Evolutionary conservation across 2,329 filamentous ascomycete genomes (phyloP).

Genomic region (Neopestalotiopsis sp.): DNA sequence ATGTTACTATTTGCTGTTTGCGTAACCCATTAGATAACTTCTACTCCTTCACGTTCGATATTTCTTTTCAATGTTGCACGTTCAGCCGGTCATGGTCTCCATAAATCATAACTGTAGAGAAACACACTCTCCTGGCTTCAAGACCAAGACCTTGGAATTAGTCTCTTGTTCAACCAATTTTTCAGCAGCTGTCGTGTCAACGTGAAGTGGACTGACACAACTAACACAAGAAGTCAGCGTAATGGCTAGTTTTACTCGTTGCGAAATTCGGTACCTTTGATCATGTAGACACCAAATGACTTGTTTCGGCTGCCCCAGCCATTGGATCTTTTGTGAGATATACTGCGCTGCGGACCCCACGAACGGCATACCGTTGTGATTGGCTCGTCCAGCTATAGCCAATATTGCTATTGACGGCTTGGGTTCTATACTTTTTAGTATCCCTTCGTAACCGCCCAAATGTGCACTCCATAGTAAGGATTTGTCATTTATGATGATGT

Average conservation of each 20-base stretch:
- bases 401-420: conserved; percentile 18
- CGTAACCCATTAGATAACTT: too few relatives aligned
- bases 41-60: too few relatives aligned
- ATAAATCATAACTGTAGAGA: background rate
- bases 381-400: background rate
- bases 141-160: background rate
- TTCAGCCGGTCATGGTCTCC: background rate
- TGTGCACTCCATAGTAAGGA: conserved; percentile 28
- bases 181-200: background rate
- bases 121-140: background rate
- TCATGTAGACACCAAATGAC: background rate
- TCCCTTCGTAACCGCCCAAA: conserved; percentile 27
- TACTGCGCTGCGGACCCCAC: background rate
- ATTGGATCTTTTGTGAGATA: background rate
- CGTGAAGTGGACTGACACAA: background rate
- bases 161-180: background rate
- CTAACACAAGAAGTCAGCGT: background rate
- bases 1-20: too few relatives aligned
- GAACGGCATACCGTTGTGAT: background rate
- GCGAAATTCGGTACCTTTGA: background rate
- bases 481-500: conserved; percentile 27
- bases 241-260: background rate
- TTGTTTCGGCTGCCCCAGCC: background rate
- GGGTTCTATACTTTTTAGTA: conserved; percentile 26
- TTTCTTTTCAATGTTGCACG: too few relatives aligned